A percentile compares a stretch with the other conserved stretches of the same genome.
Evolutionary conservation across 2,329 filamentous ascomycete species (phyloP).

Genomic region (Cercospora beticola): DNA sequence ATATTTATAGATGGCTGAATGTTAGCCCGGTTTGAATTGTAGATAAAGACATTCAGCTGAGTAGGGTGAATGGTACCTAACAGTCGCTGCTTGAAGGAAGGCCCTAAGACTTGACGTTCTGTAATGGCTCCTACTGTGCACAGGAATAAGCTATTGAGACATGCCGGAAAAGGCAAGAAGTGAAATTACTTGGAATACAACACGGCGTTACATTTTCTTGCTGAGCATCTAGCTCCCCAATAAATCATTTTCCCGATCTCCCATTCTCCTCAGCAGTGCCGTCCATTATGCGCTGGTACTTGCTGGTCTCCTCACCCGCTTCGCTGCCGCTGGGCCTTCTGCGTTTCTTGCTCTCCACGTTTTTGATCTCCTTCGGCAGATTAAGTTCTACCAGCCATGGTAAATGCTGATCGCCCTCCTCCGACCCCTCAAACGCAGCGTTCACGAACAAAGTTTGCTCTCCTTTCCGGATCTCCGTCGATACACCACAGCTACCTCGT

Average conservation of each 20-base stretch:
- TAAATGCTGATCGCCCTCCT: constrained; percentile 46
- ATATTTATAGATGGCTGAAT: too few species aligned
- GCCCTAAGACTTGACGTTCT: neutral
- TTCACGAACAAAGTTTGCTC: constrained; percentile 61
- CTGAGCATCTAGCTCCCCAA: neutral
- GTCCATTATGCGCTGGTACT: neutral
- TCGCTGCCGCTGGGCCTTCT: neutral
- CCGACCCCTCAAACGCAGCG: constrained; percentile 53
- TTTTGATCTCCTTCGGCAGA: constrained; percentile 32
- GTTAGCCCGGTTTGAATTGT: too few species aligned
- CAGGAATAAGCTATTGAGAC: neutral
- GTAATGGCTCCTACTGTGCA: neutral
- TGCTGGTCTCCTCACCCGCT: neutral
- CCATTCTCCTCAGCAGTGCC: neutral
- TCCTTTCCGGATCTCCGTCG: constrained; percentile 35
- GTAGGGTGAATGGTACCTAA: neutral
- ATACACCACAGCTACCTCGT: constrained; percentile 30
- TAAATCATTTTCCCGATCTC: neutral
- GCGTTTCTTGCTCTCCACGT: neutral
- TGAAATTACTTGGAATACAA: neutral
- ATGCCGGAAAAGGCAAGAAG: neutral
- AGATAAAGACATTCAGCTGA: too few species aligned
- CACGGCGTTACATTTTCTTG: neutral
- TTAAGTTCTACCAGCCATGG: constrained; percentile 57
- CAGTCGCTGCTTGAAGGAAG: neutral